These are phyloP conservation scores for Aspergillus neoniger DNA, from an alignment of 2,329 filamentous ascomycete genomes.

Conservation along the genomic window DNA sequence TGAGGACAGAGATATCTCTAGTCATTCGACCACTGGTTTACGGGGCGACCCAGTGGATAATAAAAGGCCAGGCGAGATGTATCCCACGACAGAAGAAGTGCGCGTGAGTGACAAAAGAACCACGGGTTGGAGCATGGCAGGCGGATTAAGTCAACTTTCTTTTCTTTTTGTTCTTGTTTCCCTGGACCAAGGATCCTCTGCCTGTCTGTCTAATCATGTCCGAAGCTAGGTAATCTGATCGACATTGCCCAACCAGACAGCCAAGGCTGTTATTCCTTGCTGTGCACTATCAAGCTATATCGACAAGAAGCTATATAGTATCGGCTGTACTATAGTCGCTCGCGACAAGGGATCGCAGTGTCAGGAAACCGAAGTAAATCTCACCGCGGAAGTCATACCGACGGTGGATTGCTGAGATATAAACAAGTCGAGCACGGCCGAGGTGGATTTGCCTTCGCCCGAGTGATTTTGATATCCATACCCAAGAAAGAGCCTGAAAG, in stretches of 20 bases:
- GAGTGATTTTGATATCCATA: constrained; percentile 14
- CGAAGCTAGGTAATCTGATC: constrained; percentile 67
- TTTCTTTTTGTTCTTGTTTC: constrained; percentile 32
- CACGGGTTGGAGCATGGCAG: constrained; percentile 34
- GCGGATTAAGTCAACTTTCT: constrained; percentile 43
- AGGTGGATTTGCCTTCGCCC: constrained; percentile 13
- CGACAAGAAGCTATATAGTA: constrained; percentile 67
- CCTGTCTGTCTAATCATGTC: constrained; percentile 74
- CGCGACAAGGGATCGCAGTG: constrained; percentile 37
- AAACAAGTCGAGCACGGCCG: constrained; percentile 18
- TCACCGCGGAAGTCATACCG: constrained; percentile 27
- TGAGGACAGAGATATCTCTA: constrained; percentile 19
- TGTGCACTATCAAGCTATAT: constrained; percentile 71
- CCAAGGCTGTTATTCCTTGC: constrained; percentile 51
- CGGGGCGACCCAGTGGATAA: constrained; percentile 27
- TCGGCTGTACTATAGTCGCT: constrained; percentile 50
- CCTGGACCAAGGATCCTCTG: constrained; percentile 41
- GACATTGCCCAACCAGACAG: constrained; percentile 41
- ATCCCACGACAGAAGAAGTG: constrained; percentile 22
- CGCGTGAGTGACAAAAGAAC: constrained; percentile 23
- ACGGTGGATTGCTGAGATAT: constrained; percentile 23
- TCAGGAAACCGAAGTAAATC: constrained; percentile 28
- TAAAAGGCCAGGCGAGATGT: constrained; percentile 17
- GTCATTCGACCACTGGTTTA: constrained; percentile 31
- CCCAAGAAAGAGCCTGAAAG: constrained; percentile 10